Conservation (phyloP, 78 protist species). For the Diacronema lutheri region DNA sequence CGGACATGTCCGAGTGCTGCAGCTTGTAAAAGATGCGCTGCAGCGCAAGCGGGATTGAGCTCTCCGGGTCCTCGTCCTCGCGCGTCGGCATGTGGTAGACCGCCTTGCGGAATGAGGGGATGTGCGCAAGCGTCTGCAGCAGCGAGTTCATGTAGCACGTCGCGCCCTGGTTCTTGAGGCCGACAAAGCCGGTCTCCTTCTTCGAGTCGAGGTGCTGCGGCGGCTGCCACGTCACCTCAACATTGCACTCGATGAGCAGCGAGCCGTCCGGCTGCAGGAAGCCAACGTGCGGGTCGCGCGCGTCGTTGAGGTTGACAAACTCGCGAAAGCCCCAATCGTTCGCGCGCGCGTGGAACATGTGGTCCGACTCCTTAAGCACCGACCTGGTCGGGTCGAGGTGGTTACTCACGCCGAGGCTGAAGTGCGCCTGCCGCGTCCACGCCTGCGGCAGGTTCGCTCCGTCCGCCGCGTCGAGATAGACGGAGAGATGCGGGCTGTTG, state of each 20-base stretch:
- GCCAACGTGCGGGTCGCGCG: not conserved
- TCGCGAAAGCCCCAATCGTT: conserved; percentile 57
- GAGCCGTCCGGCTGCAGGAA: not conserved
- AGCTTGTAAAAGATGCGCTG: conserved; percentile 67
- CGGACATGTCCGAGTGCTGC: conserved; percentile 58
- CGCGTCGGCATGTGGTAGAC: conserved; percentile 61
- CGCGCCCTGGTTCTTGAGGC: conserved; percentile 79
- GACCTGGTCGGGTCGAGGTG: not conserved
- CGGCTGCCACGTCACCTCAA: not conserved
- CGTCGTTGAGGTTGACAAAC: conserved; percentile 9
- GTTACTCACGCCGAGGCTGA: conserved; percentile 6
- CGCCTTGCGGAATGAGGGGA: conserved; percentile 59
- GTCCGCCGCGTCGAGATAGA: conserved; percentile 23
- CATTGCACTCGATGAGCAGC: not conserved
- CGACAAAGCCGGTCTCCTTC: conserved; percentile 66
- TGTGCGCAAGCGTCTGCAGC: conserved; percentile 74
- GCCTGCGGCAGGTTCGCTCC: not conserved
- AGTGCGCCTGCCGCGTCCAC: conserved; percentile 12
- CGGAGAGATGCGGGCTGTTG: not conserved
- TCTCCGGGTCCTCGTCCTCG: not conserved
- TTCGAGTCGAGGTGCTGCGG: conserved; percentile 39
- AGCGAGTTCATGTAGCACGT: conserved; percentile 85
- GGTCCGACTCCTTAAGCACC: not conserved
- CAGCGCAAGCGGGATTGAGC: conserved; percentile 55
- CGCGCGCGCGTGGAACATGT: conserved; percentile 22